Evolutionary conservation across 2,329 filamentous ascomycete genomes (phyloP), one percentile per base, ranked within the genome.

Genomic region (Calonectria hawksworthii): DNA sequence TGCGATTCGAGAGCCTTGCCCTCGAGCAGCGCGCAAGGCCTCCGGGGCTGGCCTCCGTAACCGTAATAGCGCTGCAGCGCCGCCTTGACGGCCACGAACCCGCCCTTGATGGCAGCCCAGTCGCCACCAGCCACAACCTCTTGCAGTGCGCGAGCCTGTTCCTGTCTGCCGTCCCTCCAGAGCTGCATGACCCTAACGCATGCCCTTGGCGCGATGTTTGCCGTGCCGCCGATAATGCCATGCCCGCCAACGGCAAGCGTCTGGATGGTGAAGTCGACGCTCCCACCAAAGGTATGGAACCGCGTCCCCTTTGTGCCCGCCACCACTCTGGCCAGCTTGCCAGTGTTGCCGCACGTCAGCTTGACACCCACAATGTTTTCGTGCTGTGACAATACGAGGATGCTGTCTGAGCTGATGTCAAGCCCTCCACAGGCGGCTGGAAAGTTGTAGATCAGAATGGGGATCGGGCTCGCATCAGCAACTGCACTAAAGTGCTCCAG

Each of bases 241-340:
- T 93, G 91, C 4, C 92, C 94, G 30, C 94, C 94, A 5, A 92
- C 93, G 54, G 94, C 88, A 50, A 95, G 84, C 0, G 92, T 92
- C 83, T 95, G 94, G 16, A 95, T 85, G 16, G 92, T 93, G 84
- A 95, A 95, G 85, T 96, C 94, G 68, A 93, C 93, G 64, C 92
- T 93, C 70, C 94, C 94, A 52, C 93, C 94, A 80, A 94, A 91
- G 74, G 93, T 93, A 82, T 94, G 88, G 87, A 95, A 95, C 21
- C 56, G 28, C 0, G 74, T 79, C 61, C 71, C 77, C 41, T 73
- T 72, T 7, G 88, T 87, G 4, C 87, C 88, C 59, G 90, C 83
- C 73, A 83, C 89, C 80, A 87, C 87, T 83, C 83, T 83, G 3
- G 85, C 86, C 54, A 93, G 86, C 81, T 93, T 93, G 47, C 91